A percentile compares a stretch with the other conserved stretches of the same genome.
Conservation (phyloP, 2,329 filamentous ascomycete genomes). For the Mycosphaerelloides madeirae region DNA sequence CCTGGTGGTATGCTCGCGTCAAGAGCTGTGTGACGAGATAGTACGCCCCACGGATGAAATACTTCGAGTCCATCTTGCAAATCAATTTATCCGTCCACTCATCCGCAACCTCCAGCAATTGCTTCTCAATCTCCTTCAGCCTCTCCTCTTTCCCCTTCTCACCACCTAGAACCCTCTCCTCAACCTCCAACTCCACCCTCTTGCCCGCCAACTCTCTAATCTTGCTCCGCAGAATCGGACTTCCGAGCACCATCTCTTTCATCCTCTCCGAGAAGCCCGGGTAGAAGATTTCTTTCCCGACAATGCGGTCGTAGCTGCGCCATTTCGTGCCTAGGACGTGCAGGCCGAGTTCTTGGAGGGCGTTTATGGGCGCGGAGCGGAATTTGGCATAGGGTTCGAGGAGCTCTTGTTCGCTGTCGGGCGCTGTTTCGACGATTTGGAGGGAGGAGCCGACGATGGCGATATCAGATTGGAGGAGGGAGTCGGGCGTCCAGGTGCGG, state of each 20-base stretch:
- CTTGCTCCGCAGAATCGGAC: conserved; percentile 67
- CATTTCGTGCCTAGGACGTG: conserved; percentile 92
- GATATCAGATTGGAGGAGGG: conserved; percentile 34
- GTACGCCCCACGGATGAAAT: conserved; percentile 87
- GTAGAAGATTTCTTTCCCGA: conserved; percentile 93
- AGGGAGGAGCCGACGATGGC: conserved; percentile 44
- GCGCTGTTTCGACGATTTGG: conserved; percentile 39
- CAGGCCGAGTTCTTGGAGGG: conserved; percentile 86
- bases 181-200: conserved; percentile 69
- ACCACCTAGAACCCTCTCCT: conserved; percentile 61
- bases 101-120: conserved; percentile 75
- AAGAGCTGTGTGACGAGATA: conserved; percentile 83
- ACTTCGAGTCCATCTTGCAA: conserved; percentile 95
- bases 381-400: conserved; percentile 85
- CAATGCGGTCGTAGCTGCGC: conserved; percentile 85
- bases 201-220: conserved; percentile 72
- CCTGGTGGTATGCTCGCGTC: conserved; percentile 91
- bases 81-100: conserved; percentile 93
- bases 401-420: conserved; percentile 59
- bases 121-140: conserved; percentile 57
- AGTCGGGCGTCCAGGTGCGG: not conserved
- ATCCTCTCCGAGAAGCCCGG: conserved; percentile 87
- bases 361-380: conserved; percentile 66
- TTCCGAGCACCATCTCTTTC: conserved; percentile 70
- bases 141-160: conserved; percentile 44